These are phyloP conservation scores for Capsella bursapastoris DNA, from an alignment of 345 rosid genomes.

Conservation along the genomic window DNA sequence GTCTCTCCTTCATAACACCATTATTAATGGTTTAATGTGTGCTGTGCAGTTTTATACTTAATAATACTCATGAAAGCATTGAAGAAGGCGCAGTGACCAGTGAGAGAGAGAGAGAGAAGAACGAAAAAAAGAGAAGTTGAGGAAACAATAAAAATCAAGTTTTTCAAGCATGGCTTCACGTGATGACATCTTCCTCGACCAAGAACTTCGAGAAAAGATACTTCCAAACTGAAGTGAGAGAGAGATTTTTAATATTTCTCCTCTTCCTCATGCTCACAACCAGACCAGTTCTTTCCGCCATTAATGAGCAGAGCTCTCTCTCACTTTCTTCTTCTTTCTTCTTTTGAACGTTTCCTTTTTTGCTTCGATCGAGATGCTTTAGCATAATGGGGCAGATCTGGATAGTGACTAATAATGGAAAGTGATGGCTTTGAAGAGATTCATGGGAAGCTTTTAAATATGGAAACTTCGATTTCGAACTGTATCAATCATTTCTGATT, in stretches of 20 bases:
- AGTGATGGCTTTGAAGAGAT: constrained; percentile 28
- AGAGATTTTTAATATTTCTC: constrained; percentile 12
- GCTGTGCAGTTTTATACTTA: not conserved
- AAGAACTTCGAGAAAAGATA: constrained; percentile 54
- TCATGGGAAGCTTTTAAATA: not conserved
- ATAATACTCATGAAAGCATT: constrained; percentile 25
- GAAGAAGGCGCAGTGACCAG: constrained; percentile 25
- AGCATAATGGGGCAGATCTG: constrained; percentile 40
- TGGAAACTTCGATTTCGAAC: constrained; percentile 38
- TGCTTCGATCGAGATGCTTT: constrained; percentile 35
- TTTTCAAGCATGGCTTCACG: constrained; percentile 59
- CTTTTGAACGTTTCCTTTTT: not conserved
- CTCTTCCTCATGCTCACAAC: constrained; percentile 24
- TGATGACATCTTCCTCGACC: constrained; percentile 56
- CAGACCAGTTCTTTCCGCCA: constrained; percentile 16
- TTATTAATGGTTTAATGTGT: constrained; percentile 32
- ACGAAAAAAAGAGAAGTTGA: not conserved
- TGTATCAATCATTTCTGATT: constrained; percentile 24
- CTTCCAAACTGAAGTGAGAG: constrained; percentile 39
- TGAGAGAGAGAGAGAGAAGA: constrained; percentile 17
- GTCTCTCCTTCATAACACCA: constrained; percentile 35
- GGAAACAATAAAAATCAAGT: not conserved
- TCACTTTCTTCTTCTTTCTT: constrained; percentile 14
- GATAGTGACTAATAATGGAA: constrained; percentile 36
- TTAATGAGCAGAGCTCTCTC: constrained; percentile 12